phyloP scores from a whole-genome alignment of 768 basidiomycete species.

The Pholiota conissans region DNA sequence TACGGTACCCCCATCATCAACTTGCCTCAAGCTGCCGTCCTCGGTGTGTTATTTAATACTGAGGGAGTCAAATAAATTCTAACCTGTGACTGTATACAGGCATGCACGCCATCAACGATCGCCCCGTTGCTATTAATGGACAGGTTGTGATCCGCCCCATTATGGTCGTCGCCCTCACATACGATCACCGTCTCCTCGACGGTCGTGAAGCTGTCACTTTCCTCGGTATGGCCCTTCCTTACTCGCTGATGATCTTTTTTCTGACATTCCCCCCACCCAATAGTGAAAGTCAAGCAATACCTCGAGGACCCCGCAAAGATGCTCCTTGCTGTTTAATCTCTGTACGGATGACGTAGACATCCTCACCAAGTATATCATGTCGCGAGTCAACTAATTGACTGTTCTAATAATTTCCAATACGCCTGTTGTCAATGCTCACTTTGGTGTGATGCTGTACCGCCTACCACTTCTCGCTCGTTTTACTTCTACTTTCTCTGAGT shows the following conservation, averaged over 20 bases:
- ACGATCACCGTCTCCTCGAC: conserved; percentile 94
- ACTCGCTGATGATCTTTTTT: background rate
- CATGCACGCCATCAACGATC: conserved; percentile 96
- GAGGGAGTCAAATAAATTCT: background rate
- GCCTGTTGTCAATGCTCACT: background rate
- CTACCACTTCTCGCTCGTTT: background rate
- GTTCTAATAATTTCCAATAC: background rate
- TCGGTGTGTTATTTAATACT: conserved; percentile 50
- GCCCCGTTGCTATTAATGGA: conserved; percentile 87
- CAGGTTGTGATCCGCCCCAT: conserved; percentile 97
- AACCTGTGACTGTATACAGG: conserved; percentile 36
- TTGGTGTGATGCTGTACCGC: background rate
- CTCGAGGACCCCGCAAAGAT: conserved; percentile 94
- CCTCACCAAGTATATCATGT: background rate
- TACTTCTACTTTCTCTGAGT: background rate
- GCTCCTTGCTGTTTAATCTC: conserved; percentile 51
- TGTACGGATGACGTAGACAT: background rate
- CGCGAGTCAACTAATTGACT: background rate
- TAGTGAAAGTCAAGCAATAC: conserved; percentile 91
- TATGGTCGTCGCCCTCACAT: conserved; percentile 93
- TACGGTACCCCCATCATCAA: conserved; percentile 99
- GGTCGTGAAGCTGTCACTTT: conserved; percentile 96
- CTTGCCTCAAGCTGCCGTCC: conserved; percentile 90
- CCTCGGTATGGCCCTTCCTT: conserved; percentile 67
- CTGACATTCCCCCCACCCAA: conserved; percentile 5